Percentiles rank a stretch among this genome's conserved stretches.
phyloP scores from a whole-genome alignment of 2,329 filamentous ascomycete genomes.

The Rachicladosporium sp. region DNA sequence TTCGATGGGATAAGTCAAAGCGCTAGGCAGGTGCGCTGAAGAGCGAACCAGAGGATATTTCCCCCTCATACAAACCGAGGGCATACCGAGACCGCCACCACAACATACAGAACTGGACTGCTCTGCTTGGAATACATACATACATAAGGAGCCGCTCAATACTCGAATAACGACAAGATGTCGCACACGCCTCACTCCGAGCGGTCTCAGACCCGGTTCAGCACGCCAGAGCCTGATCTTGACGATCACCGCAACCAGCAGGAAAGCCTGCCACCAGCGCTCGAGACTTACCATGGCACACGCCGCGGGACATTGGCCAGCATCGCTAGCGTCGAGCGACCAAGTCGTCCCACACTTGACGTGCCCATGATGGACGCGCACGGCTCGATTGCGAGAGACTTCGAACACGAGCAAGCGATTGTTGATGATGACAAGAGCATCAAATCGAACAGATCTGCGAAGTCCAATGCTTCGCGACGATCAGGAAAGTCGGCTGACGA shows the following conservation, averaged over 20 bases:
- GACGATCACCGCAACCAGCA: slow-evolving; percentile 74
- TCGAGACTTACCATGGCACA: slow-evolving; percentile 30
- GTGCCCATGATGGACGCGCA: slow-evolving; percentile 27
- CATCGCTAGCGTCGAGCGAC: slow-evolving; percentile 35
- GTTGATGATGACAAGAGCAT: slow-evolving; percentile 54
- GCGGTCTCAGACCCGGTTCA: slow-evolving; percentile 51
- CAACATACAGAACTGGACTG: too few species aligned
- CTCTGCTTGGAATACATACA: too few species aligned
- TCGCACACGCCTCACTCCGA: slow-evolving; percentile 54
- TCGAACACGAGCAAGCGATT: slow-evolving; percentile 60
- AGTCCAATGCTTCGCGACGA: slow-evolving; percentile 23
- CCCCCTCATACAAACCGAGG: too few species aligned
- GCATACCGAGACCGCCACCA: too few species aligned
- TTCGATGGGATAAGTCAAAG: slow-evolving; percentile 7
- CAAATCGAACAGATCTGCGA: slow-evolving; percentile 29
- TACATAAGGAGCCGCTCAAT: too few species aligned
- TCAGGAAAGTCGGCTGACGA: slow-evolving; percentile 15
- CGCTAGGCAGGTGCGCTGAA: slow-evolving; percentile 3
- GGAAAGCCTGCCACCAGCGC: slow-evolving; percentile 46
- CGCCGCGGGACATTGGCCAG: slow-evolving; percentile 66
- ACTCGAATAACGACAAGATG: slow-evolving; percentile 18
- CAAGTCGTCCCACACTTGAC: slow-evolving; percentile 35
- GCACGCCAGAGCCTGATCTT: slow-evolving; percentile 64
- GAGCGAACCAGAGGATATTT: too few species aligned
- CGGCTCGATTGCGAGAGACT: slow-evolving; percentile 54